A percentile compares a stretch with the other conserved stretches of the same genome.
Evolutionary conservation across 257 asterid genomes (phyloP).

Genomic region (Capsicum baccatum): DNA sequence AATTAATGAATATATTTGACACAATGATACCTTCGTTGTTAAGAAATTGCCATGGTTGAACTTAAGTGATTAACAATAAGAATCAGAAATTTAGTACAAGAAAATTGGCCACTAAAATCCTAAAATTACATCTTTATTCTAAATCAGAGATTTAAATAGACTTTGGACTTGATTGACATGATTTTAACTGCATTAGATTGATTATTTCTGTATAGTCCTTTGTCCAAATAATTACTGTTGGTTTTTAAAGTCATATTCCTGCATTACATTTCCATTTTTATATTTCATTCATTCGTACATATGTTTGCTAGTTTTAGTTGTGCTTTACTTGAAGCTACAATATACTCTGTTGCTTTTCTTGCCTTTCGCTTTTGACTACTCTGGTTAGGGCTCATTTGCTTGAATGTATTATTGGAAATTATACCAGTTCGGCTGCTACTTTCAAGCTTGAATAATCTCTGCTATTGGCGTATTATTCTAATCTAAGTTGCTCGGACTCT

Average conservation of each 20-base stretch:
- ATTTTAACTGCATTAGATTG: background rate
- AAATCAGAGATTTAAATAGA: constrained; percentile 13
- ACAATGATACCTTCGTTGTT: background rate
- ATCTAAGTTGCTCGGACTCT: background rate
- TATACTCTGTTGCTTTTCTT: background rate
- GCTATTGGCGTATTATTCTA: background rate
- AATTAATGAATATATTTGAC: background rate
- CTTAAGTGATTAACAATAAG: constrained; percentile 1
- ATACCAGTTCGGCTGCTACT: background rate
- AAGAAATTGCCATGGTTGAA: background rate
- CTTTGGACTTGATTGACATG: constrained; percentile 20
- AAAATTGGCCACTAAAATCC: background rate
- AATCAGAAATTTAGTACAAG: constrained; percentile 16
- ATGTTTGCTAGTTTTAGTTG: background rate
- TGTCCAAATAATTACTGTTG: background rate
- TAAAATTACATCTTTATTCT: constrained; percentile 11
- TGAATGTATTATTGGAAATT: background rate
- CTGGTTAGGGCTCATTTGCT: background rate
- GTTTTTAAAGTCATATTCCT: background rate
- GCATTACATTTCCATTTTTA: background rate
- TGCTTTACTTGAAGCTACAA: background rate
- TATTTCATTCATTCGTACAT: background rate
- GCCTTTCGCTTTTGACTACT: background rate
- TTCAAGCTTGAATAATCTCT: background rate
- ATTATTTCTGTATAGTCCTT: background rate